A percentile compares a stretch with the other conserved stretches of the same genome.
Conservation (phyloP, 1,139 yeast genomes). For the Hemisphaericaspora xylofermentans region DNA sequence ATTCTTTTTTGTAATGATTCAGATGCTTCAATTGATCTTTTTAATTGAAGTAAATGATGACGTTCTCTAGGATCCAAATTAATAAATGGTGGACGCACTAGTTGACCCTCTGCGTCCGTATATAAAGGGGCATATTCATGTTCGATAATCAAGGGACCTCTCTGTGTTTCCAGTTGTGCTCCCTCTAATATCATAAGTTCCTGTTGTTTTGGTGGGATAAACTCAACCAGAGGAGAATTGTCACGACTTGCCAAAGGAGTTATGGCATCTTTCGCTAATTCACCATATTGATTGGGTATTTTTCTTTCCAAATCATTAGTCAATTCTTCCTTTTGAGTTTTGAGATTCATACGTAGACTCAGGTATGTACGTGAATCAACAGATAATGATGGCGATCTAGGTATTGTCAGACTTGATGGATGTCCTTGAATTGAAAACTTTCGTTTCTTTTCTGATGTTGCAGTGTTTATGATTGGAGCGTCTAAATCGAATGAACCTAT, state of each 20-base stretch:
- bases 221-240: conserved; percentile 8
- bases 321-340: conserved; percentile 26
- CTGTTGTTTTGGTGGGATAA: conserved; percentile 2
- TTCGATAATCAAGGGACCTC: conserved; percentile 15
- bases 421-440: conserved; percentile 29
- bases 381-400: conserved; percentile 27
- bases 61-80: conserved; percentile 47
- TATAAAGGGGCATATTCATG: conserved; percentile 36
- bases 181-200: neutral
- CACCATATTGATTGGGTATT: conserved; percentile 9
- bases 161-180: conserved; percentile 5
- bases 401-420: conserved; percentile 23
- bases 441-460: conserved; percentile 31
- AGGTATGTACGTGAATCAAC: conserved; percentile 26
- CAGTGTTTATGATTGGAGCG: conserved; percentile 20
- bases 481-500: neutral
- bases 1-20: conserved; percentile 32
- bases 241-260: conserved; percentile 7
- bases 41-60: conserved; percentile 41
- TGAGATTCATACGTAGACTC: conserved; percentile 23
- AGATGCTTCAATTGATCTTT: conserved; percentile 38
- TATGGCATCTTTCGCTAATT: neutral
- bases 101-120: conserved; percentile 37
- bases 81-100: conserved; percentile 48
- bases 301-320: conserved; percentile 33